These are phyloP conservation scores for Colletotrichum zoysiae DNA, from an alignment of 2,329 filamentous ascomycete species.

Conservation along the genomic window DNA sequence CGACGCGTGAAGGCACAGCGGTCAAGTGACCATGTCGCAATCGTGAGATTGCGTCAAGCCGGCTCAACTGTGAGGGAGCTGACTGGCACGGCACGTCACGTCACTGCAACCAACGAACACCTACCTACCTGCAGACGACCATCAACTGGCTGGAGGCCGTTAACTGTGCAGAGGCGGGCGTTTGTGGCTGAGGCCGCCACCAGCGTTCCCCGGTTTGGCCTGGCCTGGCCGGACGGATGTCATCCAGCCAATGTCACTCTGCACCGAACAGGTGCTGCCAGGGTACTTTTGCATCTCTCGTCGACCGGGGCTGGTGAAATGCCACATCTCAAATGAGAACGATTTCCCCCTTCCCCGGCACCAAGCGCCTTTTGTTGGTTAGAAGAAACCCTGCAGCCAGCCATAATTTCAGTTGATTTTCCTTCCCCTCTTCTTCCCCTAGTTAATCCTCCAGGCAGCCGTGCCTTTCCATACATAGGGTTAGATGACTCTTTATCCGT, in stretches of 20 bases:
- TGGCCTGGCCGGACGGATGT: constrained; percentile 1
- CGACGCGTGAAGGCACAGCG: constrained; percentile 24
- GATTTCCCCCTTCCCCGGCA: neutral
- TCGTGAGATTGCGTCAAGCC: neutral
- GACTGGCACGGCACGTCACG: neutral
- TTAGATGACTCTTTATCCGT: constrained; percentile 37
- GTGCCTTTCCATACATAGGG: constrained; percentile 33
- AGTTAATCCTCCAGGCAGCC: constrained; percentile 21
- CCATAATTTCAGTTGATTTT: constrained; percentile 14
- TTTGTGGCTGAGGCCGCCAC: constrained; percentile 22
- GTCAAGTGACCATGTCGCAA: constrained; percentile 36
- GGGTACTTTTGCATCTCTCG: constrained; percentile 18
- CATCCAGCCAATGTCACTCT: constrained; percentile 18
- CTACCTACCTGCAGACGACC: neutral
- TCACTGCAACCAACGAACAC: neutral
- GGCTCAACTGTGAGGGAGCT: constrained; percentile 20
- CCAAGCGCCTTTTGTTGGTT: constrained; percentile 25
- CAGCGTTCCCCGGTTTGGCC: constrained; percentile 13
- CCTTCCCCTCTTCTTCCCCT: constrained; percentile 17
- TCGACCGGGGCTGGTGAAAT: constrained; percentile 11
- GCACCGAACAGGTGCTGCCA: neutral
- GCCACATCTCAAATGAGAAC: constrained; percentile 31
- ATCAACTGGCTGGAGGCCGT: neutral
- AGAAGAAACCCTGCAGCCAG: constrained; percentile 22
- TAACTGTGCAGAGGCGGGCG: constrained; percentile 20